Percentiles rank a stretch among this genome's conserved stretches.
These are phyloP conservation scores for Tylopilus plumbeoviolaceoides DNA, from an alignment of 768 basidiomycete species.

Conservation along the genomic window DNA sequence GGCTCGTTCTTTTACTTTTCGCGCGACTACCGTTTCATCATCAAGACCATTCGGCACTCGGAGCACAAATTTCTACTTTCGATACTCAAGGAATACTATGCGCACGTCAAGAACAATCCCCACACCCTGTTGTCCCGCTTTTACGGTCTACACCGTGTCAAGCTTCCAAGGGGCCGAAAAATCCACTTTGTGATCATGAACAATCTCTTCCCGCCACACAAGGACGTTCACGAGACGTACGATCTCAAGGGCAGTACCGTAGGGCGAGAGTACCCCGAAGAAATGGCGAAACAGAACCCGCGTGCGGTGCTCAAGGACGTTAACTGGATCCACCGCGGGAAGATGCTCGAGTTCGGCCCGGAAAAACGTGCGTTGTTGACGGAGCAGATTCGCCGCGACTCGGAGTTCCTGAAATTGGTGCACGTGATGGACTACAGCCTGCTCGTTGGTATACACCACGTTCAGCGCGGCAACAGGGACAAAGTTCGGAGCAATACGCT, in stretches of 20 bases:
- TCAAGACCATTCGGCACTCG: constrained; percentile 94
- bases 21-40: constrained; percentile 97
- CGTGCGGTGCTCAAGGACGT: constrained; percentile 92
- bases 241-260: constrained; percentile 95
- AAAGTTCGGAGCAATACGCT: constrained; percentile 88
- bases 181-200: constrained; percentile 99
- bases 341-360: constrained; percentile 85
- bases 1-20: constrained; percentile 99
- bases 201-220: constrained; percentile 96
- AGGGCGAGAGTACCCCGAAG: constrained; percentile 83
- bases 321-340: constrained; percentile 87
- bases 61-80: constrained; percentile 92
- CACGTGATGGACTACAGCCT: constrained; percentile 97
- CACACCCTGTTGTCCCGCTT: constrained; percentile 92
- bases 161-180: constrained; percentile 88
- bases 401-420: constrained; percentile 76
- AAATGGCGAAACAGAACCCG: constrained; percentile 70
- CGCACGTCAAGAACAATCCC: constrained; percentile 84
- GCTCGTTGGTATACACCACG: constrained; percentile 90
- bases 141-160: constrained; percentile 96
- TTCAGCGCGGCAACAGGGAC: constrained; percentile 87
- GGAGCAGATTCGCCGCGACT: constrained; percentile 87
- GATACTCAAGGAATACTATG: constrained; percentile 80
- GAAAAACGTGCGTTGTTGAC: constrained; percentile 89
- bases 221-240: constrained; percentile 96